Conservation (phyloP, 2,329 filamentous ascomycete species). For the Microsporum audouinii region DNA sequence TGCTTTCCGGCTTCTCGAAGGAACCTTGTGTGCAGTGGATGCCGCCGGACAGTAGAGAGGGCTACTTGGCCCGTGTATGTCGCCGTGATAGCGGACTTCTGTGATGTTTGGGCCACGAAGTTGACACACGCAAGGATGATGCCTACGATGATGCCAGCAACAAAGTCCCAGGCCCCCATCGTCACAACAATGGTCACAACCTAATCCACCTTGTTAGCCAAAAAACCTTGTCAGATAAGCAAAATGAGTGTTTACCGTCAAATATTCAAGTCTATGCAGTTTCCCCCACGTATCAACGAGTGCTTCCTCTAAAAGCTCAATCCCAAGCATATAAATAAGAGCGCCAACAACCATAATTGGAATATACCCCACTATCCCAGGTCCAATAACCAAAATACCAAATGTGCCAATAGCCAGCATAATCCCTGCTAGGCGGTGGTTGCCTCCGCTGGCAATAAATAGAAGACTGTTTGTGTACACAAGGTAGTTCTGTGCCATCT, state of each 20-base stretch:
- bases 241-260: constrained; percentile 52
- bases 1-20: constrained; percentile 75
- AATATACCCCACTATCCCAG: constrained; percentile 81
- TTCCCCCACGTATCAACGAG: constrained; percentile 81
- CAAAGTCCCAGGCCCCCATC: constrained; percentile 96
- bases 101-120: constrained; percentile 81
- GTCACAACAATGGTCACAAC: constrained; percentile 80
- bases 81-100: constrained; percentile 75
- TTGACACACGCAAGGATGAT: constrained; percentile 85
- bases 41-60: constrained; percentile 82
- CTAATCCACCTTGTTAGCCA: constrained; percentile 25
- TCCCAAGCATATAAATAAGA: constrained; percentile 86
- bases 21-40: constrained; percentile 79
- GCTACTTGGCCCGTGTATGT: constrained; percentile 85
- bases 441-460: constrained; percentile 85
- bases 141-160: constrained; percentile 82
- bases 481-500: constrained; percentile 65
- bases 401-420: constrained; percentile 72
- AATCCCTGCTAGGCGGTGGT: constrained; percentile 73
- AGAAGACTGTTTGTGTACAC: constrained; percentile 97
- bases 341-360: constrained; percentile 95
- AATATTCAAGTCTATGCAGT: constrained; percentile 73
- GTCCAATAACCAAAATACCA: constrained; percentile 73
- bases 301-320: constrained; percentile 82
- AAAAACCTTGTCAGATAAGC: not conserved